These are phyloP conservation scores for Hypoxylon sp. DNA, from an alignment of 2,329 filamentous ascomycete genomes.

Conservation along the genomic window DNA sequence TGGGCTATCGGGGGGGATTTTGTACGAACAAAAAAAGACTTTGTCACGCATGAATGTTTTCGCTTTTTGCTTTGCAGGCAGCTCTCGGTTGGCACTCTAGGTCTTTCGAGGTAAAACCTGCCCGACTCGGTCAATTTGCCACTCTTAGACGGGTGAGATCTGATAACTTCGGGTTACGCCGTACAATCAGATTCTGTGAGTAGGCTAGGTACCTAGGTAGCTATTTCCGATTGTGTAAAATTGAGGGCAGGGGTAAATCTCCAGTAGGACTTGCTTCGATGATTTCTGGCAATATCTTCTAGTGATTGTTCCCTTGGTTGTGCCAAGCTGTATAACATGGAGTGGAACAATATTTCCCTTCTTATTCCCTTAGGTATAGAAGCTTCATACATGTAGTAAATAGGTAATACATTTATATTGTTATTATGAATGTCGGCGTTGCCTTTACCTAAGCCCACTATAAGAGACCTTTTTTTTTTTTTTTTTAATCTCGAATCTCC, in stretches of 20 bases:
- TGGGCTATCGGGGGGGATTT: conserved; percentile 40
- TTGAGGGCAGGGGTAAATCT: conserved; percentile 32
- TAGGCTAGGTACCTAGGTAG: conserved; percentile 5
- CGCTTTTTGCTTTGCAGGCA: conserved; percentile 29
- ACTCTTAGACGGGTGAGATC: not conserved
- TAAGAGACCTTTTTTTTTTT: not conserved
- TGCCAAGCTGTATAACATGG: not conserved
- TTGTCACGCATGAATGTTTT: conserved; percentile 40
- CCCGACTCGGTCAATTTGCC: not conserved
- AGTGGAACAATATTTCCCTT: not conserved
- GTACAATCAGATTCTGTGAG: conserved; percentile 4
- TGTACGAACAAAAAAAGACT: conserved; percentile 49
- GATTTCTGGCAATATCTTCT: not conserved
- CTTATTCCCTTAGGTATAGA: not conserved
- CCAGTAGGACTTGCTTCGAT: not conserved
- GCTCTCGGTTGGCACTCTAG: conserved; percentile 20
- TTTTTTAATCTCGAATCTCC: not conserved
- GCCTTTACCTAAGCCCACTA: not conserved
- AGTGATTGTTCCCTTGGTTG: not conserved
- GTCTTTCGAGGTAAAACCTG: not conserved
- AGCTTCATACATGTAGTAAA: not conserved
- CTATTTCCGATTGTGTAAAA: conserved; percentile 25
- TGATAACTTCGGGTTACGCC: not conserved
- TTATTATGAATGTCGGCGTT: not conserved
- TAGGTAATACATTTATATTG: not conserved